Base-by-base conservation (phyloP, 192 early-diverging fungal genomes). In the Coemansia sp. region DNA sequence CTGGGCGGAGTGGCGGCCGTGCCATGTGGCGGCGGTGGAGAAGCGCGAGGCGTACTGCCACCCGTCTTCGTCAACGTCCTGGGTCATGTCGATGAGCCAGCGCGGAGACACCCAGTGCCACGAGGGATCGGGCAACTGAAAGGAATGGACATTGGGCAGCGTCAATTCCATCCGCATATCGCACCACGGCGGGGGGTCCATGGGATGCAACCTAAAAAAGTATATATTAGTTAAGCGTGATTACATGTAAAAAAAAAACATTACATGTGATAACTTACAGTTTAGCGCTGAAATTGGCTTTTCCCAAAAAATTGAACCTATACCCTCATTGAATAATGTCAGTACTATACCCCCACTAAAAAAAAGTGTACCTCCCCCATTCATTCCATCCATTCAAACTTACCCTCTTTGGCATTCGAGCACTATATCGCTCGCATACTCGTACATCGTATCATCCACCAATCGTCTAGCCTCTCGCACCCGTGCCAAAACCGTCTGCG, bases 91-190 rank as follows among this genome's bases (percentile, higher is more conserved):
- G 10, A 84, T 80, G 21, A 81, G 73, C 83, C 83, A 84, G 21
- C 79, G 79, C 11, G 79, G 79, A 26, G 72, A 82, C 16, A 78
- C 83, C 83, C 83, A 84, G 25, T 78, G 57, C 83, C 83, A 84
- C 43, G 70, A 78, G 21, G 79, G 78, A 26, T 80, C 76, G 12
- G 79, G 76, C 38, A 82, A 53, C 79, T 80, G 83, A 48, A 82
- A 84, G 28, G 78, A 81, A n/a, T 77, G 72, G n/a, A 84, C 75
- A 60, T 84, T 80, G 5, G 83, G 53, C 26, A 80, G 56, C 9
- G 75, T 75, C 72, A 81, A 68, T 50, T 67, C 69, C 69, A 76
- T 75, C 26, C 65, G 50, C 50, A 64, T 35, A 59, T 82, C 79
- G 60, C 75, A 68, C 83, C 83, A 84, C 18, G 83, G 75, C 21